Evolutionary conservation across 441 rosid genomes (phyloP), one percentile per base, ranked within the genome.

Genomic region (Syzygium syzygioides): DNA sequence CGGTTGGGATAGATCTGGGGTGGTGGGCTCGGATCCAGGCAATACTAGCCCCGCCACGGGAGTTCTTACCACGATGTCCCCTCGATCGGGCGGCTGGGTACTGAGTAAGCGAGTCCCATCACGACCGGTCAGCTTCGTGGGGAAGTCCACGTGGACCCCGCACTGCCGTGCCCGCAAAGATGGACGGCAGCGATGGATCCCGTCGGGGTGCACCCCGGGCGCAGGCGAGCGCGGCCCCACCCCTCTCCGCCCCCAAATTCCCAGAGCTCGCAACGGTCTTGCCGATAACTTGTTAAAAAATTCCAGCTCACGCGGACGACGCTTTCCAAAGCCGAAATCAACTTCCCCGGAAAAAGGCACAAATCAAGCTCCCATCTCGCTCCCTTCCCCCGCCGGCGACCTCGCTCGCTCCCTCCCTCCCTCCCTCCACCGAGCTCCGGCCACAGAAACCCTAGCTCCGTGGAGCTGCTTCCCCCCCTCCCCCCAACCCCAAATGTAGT

Each of bases 401-500:
- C 30, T 85, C 50, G 53, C 83, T 20, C 71, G 2, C n/a, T 32
- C 34, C 2, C 34, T 32, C 34, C 34, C 71, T 26, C 52, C 11
- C 68, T 37, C 45, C 34, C 68, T 20, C 53, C 85, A 18, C 30
- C 1, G 8, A 71, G 83, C 56, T 64, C 53, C 59, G 30, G 87
- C 54, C 26, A 76, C 14, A 48, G 18, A 26, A 88, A 88, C 90
- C 90, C 90, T 88, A 88, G 48, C 87, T 20, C 85, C 45, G 9
- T 15, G 37, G 26, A 45, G 9, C 9, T 45, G 1, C 48, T 45
- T 7, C 7, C 45, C 45, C 45, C 45, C 45, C 48, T 8, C 48
- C 48, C 9, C 26, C 28, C 30, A 54, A 9, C n/a, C 80, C 37
- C 45, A 34, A 85, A 88, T 88, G 90, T 56, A 64, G 89, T 62